Conservation (phyloP, 805 yeast genomes). For the Sungouiozyma intestinalis region DNA sequence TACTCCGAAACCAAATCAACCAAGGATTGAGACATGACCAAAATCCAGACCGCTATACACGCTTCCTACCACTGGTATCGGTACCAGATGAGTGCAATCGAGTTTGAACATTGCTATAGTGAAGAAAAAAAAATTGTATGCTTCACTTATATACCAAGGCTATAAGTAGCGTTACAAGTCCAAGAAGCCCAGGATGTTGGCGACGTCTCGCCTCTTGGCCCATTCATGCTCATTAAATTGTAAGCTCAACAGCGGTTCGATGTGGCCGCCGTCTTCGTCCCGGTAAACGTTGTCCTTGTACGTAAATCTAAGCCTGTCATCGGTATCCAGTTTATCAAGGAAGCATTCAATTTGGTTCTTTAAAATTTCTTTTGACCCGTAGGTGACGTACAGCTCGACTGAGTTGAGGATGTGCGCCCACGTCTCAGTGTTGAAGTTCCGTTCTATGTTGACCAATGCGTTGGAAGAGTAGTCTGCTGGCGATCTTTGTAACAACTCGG, state of each 20-base stretch:
- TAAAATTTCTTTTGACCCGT: constrained; percentile 19
- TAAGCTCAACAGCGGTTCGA: constrained; percentile 7
- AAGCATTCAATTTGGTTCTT: constrained; percentile 11
- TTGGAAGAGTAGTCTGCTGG: constrained; percentile 1
- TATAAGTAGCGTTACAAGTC: neutral
- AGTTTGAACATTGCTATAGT: neutral
- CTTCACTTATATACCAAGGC: neutral
- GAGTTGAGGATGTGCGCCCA: constrained; percentile 11
- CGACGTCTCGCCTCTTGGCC: constrained; percentile 3
- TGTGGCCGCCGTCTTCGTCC: constrained; percentile 12
- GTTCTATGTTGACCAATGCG: constrained; percentile 14
- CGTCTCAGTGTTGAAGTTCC: constrained; percentile 7
- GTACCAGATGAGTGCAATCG: too few relatives aligned
- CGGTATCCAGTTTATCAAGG: constrained; percentile 4
- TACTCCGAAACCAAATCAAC: constrained; percentile 34
- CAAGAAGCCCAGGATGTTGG: constrained; percentile 5
- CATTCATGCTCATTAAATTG: constrained; percentile 5
- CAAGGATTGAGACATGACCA: constrained; percentile 44
- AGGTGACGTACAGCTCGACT: constrained; percentile 9
- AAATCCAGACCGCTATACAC: too few relatives aligned
- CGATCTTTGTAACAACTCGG: neutral
- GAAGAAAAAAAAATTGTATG: neutral
- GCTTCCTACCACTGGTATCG: too few relatives aligned
- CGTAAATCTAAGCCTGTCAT: constrained; percentile 2
- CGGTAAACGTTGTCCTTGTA: constrained; percentile 1